These are phyloP conservation scores for Albugo candida DNA, from an alignment of 352 stramenopile species.

Conservation along the genomic window DNA sequence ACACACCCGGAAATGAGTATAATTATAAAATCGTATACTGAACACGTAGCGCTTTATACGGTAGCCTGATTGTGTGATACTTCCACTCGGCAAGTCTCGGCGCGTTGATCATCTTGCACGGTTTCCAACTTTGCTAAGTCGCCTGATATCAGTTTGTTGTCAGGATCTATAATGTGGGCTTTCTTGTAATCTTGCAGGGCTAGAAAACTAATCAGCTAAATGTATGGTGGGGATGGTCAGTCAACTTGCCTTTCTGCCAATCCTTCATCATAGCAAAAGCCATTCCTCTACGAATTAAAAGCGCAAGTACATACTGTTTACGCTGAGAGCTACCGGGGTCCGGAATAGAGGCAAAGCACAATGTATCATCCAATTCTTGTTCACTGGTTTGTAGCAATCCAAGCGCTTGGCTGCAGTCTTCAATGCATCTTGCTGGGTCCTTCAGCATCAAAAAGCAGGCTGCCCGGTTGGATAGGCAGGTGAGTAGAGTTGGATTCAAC, in stretches of 20 bases:
- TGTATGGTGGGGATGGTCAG: neutral
- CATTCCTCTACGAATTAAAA: slow-evolving; percentile 38
- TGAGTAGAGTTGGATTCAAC: slow-evolving; percentile 37
- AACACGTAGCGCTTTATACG: too few species aligned
- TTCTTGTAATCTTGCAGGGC: too few species aligned
- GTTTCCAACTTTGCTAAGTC: too few species aligned
- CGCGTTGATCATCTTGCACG: too few species aligned
- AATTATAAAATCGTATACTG: too few species aligned
- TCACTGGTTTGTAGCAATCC: slow-evolving; percentile 22
- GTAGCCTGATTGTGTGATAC: too few species aligned
- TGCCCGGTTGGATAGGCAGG: slow-evolving; percentile 57
- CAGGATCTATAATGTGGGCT: too few species aligned
- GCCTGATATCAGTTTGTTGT: too few species aligned
- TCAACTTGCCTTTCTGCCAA: slow-evolving; percentile 18
- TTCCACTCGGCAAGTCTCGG: too few species aligned
- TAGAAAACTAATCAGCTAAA: neutral
- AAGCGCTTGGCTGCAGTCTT: slow-evolving; percentile 38
- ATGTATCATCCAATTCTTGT: neutral
- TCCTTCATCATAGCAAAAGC: slow-evolving; percentile 19
- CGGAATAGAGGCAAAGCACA: slow-evolving; percentile 33
- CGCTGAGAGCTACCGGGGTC: slow-evolving; percentile 28
- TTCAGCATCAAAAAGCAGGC: slow-evolving; percentile 37
- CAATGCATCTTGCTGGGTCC: slow-evolving; percentile 23
- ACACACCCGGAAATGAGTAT: too few species aligned
- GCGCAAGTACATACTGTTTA: slow-evolving; percentile 59